Evolutionary conservation across 768 basidiomycete species (phyloP).

Genomic region (Brasilioporus rufonigricans): DNA sequence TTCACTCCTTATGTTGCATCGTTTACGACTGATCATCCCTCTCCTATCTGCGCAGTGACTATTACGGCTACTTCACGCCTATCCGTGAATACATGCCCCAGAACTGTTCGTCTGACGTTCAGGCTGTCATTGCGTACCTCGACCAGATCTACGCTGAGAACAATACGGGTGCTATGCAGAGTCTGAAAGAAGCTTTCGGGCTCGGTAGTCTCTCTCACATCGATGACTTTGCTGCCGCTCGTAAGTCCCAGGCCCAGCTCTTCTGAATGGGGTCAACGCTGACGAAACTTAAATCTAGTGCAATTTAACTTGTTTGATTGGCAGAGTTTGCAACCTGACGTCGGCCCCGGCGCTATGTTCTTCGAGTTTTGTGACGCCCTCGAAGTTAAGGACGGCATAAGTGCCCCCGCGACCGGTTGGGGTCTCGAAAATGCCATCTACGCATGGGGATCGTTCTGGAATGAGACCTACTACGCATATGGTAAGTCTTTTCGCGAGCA

Average conservation of each 20-base stretch:
- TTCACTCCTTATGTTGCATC: neutral
- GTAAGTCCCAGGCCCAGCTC: slow-evolving; percentile 28
- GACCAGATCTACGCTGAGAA: slow-evolving; percentile 53
- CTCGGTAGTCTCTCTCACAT: slow-evolving; percentile 54
- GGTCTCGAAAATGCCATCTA: slow-evolving; percentile 58
- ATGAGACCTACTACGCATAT: slow-evolving; percentile 41
- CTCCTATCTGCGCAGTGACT: slow-evolving; percentile 16
- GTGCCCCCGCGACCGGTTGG: slow-evolving; percentile 51
- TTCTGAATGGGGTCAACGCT: neutral
- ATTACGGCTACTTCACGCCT: slow-evolving; percentile 62
- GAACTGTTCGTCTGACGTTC: slow-evolving; percentile 74
- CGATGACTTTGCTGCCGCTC: slow-evolving; percentile 64
- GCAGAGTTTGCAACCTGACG: slow-evolving; percentile 56
- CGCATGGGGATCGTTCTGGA: slow-evolving; percentile 63
- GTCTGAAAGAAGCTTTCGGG: slow-evolving; percentile 58
- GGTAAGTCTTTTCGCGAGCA: slow-evolving; percentile 37
- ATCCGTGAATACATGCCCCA: slow-evolving; percentile 63
- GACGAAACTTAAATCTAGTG: slow-evolving; percentile 36
- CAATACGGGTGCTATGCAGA: slow-evolving; percentile 46
- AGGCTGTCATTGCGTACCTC: slow-evolving; percentile 59
- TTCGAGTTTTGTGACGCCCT: slow-evolving; percentile 41
- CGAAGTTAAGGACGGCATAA: slow-evolving; percentile 38
- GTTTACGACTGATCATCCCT: neutral
- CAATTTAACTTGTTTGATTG: slow-evolving; percentile 62
- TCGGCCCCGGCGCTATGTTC: slow-evolving; percentile 40